Conservation (phyloP, 2,329 filamentous ascomycete genomes). For the Arachnomyces sp. region DNA sequence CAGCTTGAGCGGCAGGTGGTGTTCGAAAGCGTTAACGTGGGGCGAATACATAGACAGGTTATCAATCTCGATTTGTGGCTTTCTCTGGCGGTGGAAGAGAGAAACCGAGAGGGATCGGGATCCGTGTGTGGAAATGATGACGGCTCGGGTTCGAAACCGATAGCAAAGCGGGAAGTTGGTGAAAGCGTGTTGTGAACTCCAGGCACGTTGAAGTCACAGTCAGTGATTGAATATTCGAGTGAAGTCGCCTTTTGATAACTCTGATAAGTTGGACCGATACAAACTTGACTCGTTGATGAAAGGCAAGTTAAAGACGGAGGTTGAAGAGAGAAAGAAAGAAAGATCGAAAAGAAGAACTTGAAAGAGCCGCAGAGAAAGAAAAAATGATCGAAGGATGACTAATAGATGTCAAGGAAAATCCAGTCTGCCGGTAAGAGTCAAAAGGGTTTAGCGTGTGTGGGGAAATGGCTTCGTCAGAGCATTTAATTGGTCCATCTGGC, state of each 20-base stretch:
- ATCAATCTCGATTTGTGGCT: conserved; percentile 27
- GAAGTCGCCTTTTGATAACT: neutral
- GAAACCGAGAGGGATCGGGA: conserved; percentile 8
- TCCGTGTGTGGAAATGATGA: conserved; percentile 22
- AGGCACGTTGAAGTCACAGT: conserved; percentile 1
- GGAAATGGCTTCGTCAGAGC: too few species aligned
- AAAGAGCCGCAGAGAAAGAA: conserved; percentile 17
- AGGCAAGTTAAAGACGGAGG: conserved; percentile 17
- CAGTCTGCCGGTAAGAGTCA: neutral
- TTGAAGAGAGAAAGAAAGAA: conserved; percentile 15
- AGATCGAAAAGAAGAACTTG: conserved; percentile 19
- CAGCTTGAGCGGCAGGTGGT: conserved; percentile 90
- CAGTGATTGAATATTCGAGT: conserved; percentile 6
- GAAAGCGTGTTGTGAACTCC: too few species aligned
- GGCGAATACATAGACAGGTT: conserved; percentile 97
- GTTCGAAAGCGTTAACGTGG: conserved; percentile 88
- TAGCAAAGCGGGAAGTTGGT: too few species aligned
- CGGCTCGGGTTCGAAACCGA: too few species aligned
- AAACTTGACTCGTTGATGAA: conserved; percentile 13
- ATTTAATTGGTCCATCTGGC: too few species aligned
- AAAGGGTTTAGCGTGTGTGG: too few species aligned
- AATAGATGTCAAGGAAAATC: conserved; percentile 11
- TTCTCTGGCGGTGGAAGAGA: conserved; percentile 29
- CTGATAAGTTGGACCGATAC: conserved; percentile 1
- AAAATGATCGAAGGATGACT: conserved; percentile 1